Evolutionary conservation across 31 red algal species (phyloP), one percentile per base, ranked within the genome.

Genomic region (Odonthalia washingtoniensis): DNA sequence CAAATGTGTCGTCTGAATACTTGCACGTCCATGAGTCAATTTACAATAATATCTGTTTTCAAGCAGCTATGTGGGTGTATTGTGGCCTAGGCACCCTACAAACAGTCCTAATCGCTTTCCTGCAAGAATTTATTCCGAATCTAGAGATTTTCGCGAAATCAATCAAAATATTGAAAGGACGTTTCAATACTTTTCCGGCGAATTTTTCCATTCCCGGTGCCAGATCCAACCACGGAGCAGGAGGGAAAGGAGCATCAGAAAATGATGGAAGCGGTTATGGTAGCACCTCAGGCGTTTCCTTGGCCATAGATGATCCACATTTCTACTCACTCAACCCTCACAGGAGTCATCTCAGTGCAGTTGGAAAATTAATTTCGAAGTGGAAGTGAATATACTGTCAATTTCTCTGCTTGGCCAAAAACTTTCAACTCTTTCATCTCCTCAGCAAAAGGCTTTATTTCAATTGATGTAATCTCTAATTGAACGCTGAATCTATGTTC

Each of bases 361-460:
- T n/a, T n/a, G n/a, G 66, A 70, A 70, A 12, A 82, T 33, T n/a
- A 68, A 33, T 16, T 42, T 41, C 76, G 95, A 86, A 65, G 77
- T 75, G 43, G 66, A 93, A 39, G 74, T 81, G 40, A 85, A 95
- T 14, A 84, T 89, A 44, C 83, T 95, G 12, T 89, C 89, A n/a
- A 44, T 98, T 24, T 91, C 88, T 32, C 79, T 98, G 72, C 40
- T 98, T 26, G 91, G 81, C 26, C 37, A 70, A 40, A 82, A 91
- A 53, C 79, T 98, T 57, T 46, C 69, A 4, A 73, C 66, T 0
- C 61, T 95, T n/a, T 85, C 80, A 33, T 65, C 49, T 44, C 38
- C 34, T 16, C 87, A 87, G 33, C 85, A 84, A 65, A 81, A 85
- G 65, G 44, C 90, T 3, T 72, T 93, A 52, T 93, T 98, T 28